Evolutionary conservation across 345 rosid genomes (phyloP).

Genomic region (Rhizophora apiculata): DNA sequence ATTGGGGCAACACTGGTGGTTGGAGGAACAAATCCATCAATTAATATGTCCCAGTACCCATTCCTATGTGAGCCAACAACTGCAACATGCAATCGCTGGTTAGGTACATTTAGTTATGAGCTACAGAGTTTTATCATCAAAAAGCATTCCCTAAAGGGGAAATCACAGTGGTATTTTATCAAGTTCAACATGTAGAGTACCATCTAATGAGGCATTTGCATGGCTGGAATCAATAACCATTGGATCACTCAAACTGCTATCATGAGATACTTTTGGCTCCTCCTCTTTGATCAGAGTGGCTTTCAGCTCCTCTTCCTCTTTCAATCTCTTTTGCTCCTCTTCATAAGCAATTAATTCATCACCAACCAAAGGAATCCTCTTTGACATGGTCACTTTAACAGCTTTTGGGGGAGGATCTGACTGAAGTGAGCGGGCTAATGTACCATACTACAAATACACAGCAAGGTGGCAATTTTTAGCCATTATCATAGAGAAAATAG

Average conservation of each 20-base stretch:
- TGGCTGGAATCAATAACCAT: constrained; percentile 70
- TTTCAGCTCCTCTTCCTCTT: constrained; percentile 86
- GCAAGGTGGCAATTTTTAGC: constrained; percentile 10
- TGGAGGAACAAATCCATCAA: constrained; percentile 93
- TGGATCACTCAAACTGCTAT: constrained; percentile 62
- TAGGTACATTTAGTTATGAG: neutral
- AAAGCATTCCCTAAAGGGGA: constrained; percentile 2
- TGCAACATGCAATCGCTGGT: constrained; percentile 23
- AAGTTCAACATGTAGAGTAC: constrained; percentile 38
- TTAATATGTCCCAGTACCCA: constrained; percentile 65
- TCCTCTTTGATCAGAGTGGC: constrained; percentile 83
- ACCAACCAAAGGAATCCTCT: constrained; percentile 95
- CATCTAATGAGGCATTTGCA: constrained; percentile 49
- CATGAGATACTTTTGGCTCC: constrained; percentile 60
- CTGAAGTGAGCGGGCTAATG: constrained; percentile 97
- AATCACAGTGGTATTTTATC: neutral
- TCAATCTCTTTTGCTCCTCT: constrained; percentile 88
- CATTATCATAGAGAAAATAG: constrained; percentile 5
- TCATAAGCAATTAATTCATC: constrained; percentile 94
- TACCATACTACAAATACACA: constrained; percentile 63
- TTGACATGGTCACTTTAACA: constrained; percentile 90
- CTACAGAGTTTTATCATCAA: constrained; percentile 5
- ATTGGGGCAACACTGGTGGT: constrained; percentile 81
- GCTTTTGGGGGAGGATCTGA: constrained; percentile 98
- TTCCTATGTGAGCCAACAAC: constrained; percentile 56